These are phyloP conservation scores for Canna indica DNA, from an alignment of 176 grass and related monocot species.

Conservation along the genomic window DNA sequence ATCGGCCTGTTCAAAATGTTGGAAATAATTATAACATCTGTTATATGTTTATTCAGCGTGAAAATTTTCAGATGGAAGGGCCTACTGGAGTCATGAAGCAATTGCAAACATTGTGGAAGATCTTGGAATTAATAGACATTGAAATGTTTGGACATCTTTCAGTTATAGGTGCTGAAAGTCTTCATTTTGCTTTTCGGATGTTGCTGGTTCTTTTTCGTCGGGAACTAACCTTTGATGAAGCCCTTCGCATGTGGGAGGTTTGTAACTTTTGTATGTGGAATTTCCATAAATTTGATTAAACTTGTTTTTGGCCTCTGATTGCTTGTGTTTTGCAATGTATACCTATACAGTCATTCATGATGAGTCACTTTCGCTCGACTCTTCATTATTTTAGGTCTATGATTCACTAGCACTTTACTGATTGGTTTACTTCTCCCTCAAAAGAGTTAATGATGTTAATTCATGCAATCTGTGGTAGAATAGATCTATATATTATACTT, in stretches of 20 bases:
- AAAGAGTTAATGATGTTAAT: background rate
- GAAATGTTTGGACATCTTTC: constrained; percentile 92
- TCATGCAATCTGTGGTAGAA: background rate
- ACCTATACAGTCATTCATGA: background rate
- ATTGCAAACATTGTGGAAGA: constrained; percentile 87
- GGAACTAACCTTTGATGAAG: constrained; percentile 89
- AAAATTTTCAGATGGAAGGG: constrained; percentile 99
- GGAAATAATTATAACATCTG: constrained; percentile 20
- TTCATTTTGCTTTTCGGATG: constrained; percentile 99
- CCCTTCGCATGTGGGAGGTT: constrained; percentile 94
- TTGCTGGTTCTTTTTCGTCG: constrained; percentile 97
- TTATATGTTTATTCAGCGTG: constrained; percentile 42
- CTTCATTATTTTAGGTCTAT: background rate
- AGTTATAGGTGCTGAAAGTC: constrained; percentile 81
- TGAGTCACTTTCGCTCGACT: background rate
- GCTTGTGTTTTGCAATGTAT: background rate
- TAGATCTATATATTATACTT: background rate
- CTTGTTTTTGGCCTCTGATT: background rate
- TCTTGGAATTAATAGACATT: constrained; percentile 66
- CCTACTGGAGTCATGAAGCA: constrained; percentile 96
- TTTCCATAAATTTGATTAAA: background rate
- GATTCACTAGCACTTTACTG: background rate
- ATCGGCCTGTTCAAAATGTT: constrained; percentile 11
- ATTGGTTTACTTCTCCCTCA: background rate
- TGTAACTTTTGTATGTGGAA: constrained; percentile 23